Evolutionary conservation across 2,329 filamentous ascomycete species (phyloP), one percentile per base, ranked within the genome.

Genomic region (Phaeosphaeriaceae sp.): DNA sequence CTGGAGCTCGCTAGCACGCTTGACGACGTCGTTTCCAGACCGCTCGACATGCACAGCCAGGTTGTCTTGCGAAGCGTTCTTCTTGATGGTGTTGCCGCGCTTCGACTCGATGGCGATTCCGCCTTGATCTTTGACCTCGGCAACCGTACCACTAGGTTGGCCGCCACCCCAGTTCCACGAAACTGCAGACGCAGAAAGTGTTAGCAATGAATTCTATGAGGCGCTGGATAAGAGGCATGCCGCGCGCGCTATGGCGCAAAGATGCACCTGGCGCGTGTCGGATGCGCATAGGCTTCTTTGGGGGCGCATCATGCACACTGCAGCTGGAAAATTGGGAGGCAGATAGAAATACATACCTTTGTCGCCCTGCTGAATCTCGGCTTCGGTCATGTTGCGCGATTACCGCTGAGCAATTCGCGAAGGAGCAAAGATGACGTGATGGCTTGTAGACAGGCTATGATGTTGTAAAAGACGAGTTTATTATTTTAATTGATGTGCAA

Each of bases 21-120:
- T 87, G 43, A 86, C 83, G 16, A 87, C 84, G 66, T 87, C 84
- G 60, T 87, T 86, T 39, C 85, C 84, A 12, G 78, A 75, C 37
- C 83, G 78, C 60, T 77, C 76, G 60, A 87, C 72, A 55, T 81
- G 80, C 5, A 87, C 81, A 26, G 84, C 85, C 2, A 84, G 85
- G 56, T 87, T 83, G 16, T 78, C 77, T 21, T 81, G 78, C 20
- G 82, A 79, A 42, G 83, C 85, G 32, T 83, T 84, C 74, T 84
- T 86, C 72, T 82, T 84, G 68, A 87, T 81, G 21, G 80, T 83
- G 68, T 87, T 88, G 60, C 85, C 84, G 42, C 76, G 76, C 64
- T 87, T 81, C 35, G 83, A 83, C 61, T 82, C 78, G 61, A 87
- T 83, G 41, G 81, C 77, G 42, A 87, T 73, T 61, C 85, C 79